Evolutionary conservation across 441 rosid species (phyloP).

Genomic region (Pelargonium exstipulatum): DNA sequence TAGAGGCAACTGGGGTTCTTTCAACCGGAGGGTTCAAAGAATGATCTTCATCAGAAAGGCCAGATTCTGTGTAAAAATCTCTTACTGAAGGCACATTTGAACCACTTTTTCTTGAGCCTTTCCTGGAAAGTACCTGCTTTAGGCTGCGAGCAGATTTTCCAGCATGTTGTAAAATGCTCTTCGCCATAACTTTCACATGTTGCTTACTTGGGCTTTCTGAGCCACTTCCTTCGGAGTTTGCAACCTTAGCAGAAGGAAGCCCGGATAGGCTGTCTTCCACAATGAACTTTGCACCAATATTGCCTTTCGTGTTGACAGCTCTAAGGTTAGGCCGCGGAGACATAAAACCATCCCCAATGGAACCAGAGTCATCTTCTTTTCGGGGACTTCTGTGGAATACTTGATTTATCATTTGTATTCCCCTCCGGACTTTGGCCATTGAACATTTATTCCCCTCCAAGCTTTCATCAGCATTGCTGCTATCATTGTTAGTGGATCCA

Average conservation of each 20-base stretch:
- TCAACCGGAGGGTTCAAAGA: slow-evolving; percentile 24
- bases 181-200: slow-evolving; percentile 53
- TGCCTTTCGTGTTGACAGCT: slow-evolving; percentile 39
- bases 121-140: slow-evolving; percentile 58
- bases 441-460: slow-evolving; percentile 32
- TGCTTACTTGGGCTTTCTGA: slow-evolving; percentile 46
- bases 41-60: slow-evolving; percentile 45
- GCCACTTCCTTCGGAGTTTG: slow-evolving; percentile 36
- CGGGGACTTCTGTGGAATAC: slow-evolving; percentile 49
- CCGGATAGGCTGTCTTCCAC: slow-evolving; percentile 39
- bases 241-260: slow-evolving; percentile 33
- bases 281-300: slow-evolving; percentile 36
- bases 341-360: slow-evolving; percentile 31
- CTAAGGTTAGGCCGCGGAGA: slow-evolving; percentile 53
- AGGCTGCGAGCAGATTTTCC: slow-evolving; percentile 55
- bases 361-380: slow-evolving; percentile 38
- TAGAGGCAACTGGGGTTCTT: slow-evolving; percentile 25
- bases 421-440: slow-evolving; percentile 31
- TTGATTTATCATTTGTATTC: slow-evolving; percentile 48
- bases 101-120: slow-evolving; percentile 44
- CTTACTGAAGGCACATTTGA: slow-evolving; percentile 21
- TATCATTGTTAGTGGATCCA: slow-evolving; percentile 40
- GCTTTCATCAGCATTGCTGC: slow-evolving; percentile 47
- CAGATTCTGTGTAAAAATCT: slow-evolving; percentile 32
- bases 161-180: slow-evolving; percentile 55